Evolutionary conservation across 768 basidiomycete species (phyloP), one percentile per base, ranked within the genome.

Genomic region (Lactarius tabidus): DNA sequence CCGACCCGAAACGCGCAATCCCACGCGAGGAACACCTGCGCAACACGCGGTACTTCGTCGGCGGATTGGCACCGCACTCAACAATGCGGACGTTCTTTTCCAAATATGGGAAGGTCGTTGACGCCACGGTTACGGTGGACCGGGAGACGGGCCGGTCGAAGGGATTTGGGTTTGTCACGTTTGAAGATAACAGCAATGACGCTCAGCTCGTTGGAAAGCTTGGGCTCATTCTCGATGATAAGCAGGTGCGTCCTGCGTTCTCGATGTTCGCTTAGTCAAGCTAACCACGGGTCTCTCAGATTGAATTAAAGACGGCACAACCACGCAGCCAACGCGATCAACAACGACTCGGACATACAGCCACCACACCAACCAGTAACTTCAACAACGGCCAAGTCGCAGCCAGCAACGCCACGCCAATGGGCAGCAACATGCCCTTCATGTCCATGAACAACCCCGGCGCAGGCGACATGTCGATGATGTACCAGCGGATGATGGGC

Each of bases 1-100:
- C 98, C 75, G 97, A 99, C 73, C 97, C 97, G 20, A 99, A 99
- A 79, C 88, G 96, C 61, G 97, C 97, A 2, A 97, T 99, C 69
- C 97, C 97, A 10, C 84, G 95, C 67, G 91, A 95, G 75, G 97
- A 98, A 66, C 95, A 97, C 71, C 89, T 92, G 68, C 84, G 91
- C 14, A 92, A 93, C 12, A 93, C 93, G 26, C 98, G 98, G 73
- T 79, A 98, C 52, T 99, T 98, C 74, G 95, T 98, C 38, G 95
- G 97, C 52, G 94, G 95, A 26, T 82, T 98, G 1, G 90, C 95
- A 2, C 88, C 90, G n/a, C 88, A 87, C 62, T 95, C 98, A 38
- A 98, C 95, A 1, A 91, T 98, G 88, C 87, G 91, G 69, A 86
- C 87, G 60, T 98, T 91, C 79, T 96, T 98, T 77, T 87, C 88